Percentiles rank a stretch among this genome's conserved stretches.
phyloP scores from a whole-genome alignment of 1,139 yeast species.

The Geotrichum australiense region DNA sequence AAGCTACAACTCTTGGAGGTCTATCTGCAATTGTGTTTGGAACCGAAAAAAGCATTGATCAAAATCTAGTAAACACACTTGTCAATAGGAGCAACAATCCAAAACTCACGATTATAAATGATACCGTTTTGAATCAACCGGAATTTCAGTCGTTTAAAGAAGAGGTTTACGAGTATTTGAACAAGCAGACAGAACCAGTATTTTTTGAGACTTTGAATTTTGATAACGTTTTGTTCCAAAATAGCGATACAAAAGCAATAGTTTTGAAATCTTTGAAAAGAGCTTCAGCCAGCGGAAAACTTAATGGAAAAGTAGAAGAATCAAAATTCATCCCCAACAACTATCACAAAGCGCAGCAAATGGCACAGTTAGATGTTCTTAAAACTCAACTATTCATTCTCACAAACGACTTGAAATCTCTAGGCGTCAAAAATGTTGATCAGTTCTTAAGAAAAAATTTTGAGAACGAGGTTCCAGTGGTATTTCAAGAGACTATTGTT shows the following conservation, averaged over 20 bases:
- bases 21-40: conserved; percentile 10
- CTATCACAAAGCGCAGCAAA: conserved; percentile 4
- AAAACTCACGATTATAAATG: conserved; percentile 8
- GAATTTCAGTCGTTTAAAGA: conserved; percentile 3
- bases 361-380: conserved; percentile 2
- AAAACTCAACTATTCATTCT: conserved; percentile 7
- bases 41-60: conserved; percentile 12
- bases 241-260: conserved; percentile 1
- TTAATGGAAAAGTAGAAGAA: conserved; percentile 9
- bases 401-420: conserved; percentile 1
- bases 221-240: conserved; percentile 7
- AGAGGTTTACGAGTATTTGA: conserved; percentile 7
- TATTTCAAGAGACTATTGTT: conserved; percentile 7
- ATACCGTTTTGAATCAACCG: conserved; percentile 7
- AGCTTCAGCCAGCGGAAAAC: conserved; percentile 9
- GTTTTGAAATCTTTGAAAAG: conserved; percentile 7
- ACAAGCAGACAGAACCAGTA: conserved; percentile 4
- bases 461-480: background rate
- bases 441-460: conserved; percentile 6
- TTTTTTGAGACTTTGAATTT: background rate
- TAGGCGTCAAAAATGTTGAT: conserved; percentile 11
- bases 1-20: background rate
- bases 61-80: conserved; percentile 5
- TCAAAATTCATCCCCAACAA: conserved; percentile 12
- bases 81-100: conserved; percentile 7